Percentiles rank a stretch among this genome's conserved stretches.
phyloP scores from a whole-genome alignment of 73 alveolate species.

The Paramecium primaurelia region DNA sequence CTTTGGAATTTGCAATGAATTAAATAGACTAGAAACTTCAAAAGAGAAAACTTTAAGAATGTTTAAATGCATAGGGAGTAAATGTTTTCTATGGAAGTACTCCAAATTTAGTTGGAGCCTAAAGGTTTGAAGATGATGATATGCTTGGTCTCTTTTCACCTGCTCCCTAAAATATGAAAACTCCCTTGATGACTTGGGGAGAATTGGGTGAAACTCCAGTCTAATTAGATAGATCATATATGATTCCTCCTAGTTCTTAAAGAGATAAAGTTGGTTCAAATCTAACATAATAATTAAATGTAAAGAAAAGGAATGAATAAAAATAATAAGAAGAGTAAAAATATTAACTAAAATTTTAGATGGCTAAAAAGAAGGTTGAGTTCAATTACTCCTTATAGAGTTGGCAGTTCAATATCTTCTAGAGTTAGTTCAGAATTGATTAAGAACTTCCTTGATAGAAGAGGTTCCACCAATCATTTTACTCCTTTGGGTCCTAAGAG shows the following conservation, averaged over 20 bases:
- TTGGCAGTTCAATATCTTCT: background rate
- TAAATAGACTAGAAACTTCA: background rate
- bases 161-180: background rate
- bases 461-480: background rate
- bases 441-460: background rate
- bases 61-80: background rate
- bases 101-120: constrained; percentile 12
- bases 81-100: background rate
- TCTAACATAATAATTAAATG: background rate
- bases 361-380: background rate
- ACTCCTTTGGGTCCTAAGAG: background rate
- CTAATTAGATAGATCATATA: background rate
- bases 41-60: background rate
- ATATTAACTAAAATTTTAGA: background rate
- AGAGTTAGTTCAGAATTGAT: constrained; percentile 18
- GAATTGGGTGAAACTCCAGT: constrained; percentile 26
- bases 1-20: background rate
- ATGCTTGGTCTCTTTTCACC: constrained; percentile 24
- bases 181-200: constrained; percentile 47
- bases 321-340: constrained; percentile 3
- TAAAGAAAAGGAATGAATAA: constrained; percentile 1
- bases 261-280: background rate
- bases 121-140: constrained; percentile 13
- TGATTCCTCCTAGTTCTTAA: background rate
- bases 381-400: constrained; percentile 9